Evolutionary conservation across 345 rosid genomes (phyloP).

Genomic region (Hirschfeldia incana): DNA sequence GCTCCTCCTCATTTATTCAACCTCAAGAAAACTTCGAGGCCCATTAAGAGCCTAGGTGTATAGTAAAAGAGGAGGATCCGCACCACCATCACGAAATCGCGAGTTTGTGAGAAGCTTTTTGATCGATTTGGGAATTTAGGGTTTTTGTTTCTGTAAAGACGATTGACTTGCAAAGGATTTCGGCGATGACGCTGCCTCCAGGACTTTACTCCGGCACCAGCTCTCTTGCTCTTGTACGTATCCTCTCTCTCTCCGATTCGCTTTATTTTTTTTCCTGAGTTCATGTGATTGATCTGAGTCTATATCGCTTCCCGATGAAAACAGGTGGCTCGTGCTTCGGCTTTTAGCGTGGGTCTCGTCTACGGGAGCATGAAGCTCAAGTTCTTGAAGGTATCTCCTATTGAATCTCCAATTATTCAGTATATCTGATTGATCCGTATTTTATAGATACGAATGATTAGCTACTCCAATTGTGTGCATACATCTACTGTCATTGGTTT

Average conservation of each 20-base stretch:
- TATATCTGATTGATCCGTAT: background rate
- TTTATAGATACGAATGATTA: background rate
- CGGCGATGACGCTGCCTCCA: conserved; percentile 72
- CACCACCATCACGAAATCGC: background rate
- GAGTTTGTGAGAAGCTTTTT: conserved; percentile 20
- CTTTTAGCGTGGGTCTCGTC: conserved; percentile 67
- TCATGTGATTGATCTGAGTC: conserved; percentile 1
- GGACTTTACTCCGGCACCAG: conserved; percentile 88
- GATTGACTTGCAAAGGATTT: background rate
- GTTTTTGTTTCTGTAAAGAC: background rate
- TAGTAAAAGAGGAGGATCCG: background rate
- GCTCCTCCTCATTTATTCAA: background rate
- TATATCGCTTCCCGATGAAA: background rate
- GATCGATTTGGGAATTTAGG: conserved; percentile 30
- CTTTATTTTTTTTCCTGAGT: background rate
- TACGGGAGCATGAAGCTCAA: conserved; percentile 87
- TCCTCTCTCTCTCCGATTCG: background rate
- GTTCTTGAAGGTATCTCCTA: conserved; percentile 60
- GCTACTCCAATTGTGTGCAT: no score
- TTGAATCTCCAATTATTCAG: background rate
- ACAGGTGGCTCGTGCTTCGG: conserved; percentile 92
- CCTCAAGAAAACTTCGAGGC: conserved; percentile 1
- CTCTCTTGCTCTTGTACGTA: conserved; percentile 73
- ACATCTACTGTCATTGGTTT: no score
- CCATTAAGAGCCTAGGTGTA: background rate